Conservation (phyloP, 495 filamentous ascomycete genomes). For the Penicillium coprophilum region DNA sequence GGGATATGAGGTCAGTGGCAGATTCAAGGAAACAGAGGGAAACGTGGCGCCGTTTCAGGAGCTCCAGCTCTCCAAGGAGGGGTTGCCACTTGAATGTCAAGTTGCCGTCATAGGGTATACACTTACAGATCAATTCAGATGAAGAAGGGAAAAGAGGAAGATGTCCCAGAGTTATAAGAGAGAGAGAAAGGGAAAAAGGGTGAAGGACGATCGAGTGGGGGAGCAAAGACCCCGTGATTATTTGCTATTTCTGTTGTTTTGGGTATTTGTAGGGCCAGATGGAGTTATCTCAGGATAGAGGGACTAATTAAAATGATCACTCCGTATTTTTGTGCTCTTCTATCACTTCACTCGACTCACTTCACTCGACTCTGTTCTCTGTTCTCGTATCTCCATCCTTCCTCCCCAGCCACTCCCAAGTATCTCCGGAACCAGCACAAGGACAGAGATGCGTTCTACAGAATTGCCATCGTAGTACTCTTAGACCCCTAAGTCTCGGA, state of each 20-base stretch:
- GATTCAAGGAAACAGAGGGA: neutral
- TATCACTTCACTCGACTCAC: no score
- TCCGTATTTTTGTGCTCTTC: no score
- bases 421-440: no score
- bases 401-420: slow-evolving; percentile 4
- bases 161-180: slow-evolving; percentile 7
- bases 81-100: slow-evolving; percentile 36
- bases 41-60: slow-evolving; percentile 12
- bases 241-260: neutral
- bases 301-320: no score
- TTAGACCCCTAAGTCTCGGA: neutral
- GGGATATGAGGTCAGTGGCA: neutral
- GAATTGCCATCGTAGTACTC: no score
- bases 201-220: slow-evolving; percentile 11
- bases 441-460: no score
- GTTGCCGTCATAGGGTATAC: slow-evolving; percentile 34
- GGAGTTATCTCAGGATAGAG: no score
- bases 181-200: slow-evolving; percentile 19
- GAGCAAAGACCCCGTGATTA: slow-evolving; percentile 23
- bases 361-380: no score
- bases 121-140: slow-evolving; percentile 2
- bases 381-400: slow-evolving; percentile 14
- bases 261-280: no score
- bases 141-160: slow-evolving; percentile 10
- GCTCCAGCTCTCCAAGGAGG: slow-evolving; percentile 16